Conservation (phyloP, 164 flowering plant species). For the Vitis cinerea region DNA sequence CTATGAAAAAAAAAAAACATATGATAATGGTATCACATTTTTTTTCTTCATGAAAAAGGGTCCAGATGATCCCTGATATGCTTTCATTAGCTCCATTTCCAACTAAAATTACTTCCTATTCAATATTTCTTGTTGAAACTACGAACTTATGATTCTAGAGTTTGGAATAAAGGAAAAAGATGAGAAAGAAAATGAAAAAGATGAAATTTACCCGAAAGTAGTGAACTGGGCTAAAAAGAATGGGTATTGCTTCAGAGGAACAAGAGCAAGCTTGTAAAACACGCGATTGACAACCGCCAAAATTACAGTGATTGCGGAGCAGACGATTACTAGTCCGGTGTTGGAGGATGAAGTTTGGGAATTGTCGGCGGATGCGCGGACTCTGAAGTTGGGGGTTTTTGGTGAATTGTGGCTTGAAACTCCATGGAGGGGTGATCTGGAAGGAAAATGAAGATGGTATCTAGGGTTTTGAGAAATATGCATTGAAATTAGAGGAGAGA, state of each 20-base stretch:
- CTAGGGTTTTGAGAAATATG: conserved; percentile 11
- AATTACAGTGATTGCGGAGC: conserved; percentile 49
- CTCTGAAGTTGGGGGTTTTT: conserved; percentile 14
- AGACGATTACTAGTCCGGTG: conserved; percentile 23
- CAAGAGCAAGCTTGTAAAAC: conserved; percentile 91
- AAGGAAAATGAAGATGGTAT: background rate
- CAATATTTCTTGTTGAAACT: too few relatives aligned
- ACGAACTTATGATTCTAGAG: too few relatives aligned
- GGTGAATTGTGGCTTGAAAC: conserved; percentile 8
- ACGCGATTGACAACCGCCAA: conserved; percentile 80
- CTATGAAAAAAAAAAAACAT: too few relatives aligned
- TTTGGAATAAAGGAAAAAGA: background rate
- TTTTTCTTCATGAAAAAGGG: too few relatives aligned
- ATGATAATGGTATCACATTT: too few relatives aligned
- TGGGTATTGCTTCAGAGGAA: conserved; percentile 85
- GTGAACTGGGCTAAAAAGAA: conserved; percentile 85
- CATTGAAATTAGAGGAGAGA: conserved; percentile 4
- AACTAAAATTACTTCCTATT: too few relatives aligned
- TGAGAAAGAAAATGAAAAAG: background rate
- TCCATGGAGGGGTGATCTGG: background rate
- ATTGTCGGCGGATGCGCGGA: conserved; percentile 17
- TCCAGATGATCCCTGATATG: too few relatives aligned
- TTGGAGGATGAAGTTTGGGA: background rate
- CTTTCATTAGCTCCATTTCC: too few relatives aligned
- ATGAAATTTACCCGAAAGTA: conserved; percentile 63